phyloP scores from a whole-genome alignment of 768 basidiomycete species.

The Lentinula sp. region DNA sequence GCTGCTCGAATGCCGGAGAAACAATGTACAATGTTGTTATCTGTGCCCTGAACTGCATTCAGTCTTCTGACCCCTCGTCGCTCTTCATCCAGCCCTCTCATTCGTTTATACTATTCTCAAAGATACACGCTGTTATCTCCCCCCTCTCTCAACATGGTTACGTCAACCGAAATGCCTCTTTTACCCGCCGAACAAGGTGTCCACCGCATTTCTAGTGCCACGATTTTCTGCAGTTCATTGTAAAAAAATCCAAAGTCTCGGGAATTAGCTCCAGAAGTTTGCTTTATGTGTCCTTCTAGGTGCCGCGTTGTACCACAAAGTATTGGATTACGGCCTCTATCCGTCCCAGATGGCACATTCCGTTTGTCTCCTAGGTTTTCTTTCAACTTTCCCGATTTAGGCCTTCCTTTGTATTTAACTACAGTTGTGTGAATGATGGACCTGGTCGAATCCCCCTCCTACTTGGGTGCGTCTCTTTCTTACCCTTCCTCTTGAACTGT shows the following conservation, averaged over 20 bases:
- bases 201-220: not conserved
- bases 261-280: not conserved
- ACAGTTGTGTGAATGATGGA: constrained; percentile 3
- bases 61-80: not conserved
- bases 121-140: constrained; percentile 6
- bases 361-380: constrained; percentile 1
- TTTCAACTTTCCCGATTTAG: constrained; percentile 9
- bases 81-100: not conserved
- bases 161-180: constrained; percentile 4
- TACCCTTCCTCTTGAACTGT: not conserved
- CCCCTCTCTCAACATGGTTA: not conserved
- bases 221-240: not conserved
- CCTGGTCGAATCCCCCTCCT: not conserved
- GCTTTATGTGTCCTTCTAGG: not conserved
- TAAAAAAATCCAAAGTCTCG: not conserved
- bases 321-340: not conserved
- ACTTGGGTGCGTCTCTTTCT: not conserved
- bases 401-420: constrained; percentile 5
- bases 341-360: not conserved
- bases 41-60: constrained; percentile 3
- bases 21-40: not conserved
- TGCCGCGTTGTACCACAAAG: constrained; percentile 3
- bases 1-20: not conserved
- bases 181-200: not conserved
- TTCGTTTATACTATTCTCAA: not conserved